phyloP scores from a whole-genome alignment of 805 yeast species.

The Yamadazyma tumulicola region DNA sequence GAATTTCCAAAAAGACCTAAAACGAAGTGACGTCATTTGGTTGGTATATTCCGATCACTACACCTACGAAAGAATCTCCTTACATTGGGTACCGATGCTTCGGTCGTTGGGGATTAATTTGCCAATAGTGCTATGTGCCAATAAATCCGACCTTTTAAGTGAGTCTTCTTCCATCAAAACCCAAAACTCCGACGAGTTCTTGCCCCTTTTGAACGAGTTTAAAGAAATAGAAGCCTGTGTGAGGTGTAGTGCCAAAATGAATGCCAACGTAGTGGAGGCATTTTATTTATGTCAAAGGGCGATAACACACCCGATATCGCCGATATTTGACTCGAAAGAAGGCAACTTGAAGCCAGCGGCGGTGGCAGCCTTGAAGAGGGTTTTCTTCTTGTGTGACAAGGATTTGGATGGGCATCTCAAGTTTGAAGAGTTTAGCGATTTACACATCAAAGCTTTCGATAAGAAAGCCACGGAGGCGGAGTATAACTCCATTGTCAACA shows the following conservation, averaged over 20 bases:
- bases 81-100: constrained; percentile 93
- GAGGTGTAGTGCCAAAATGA: constrained; percentile 80
- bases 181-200: constrained; percentile 67
- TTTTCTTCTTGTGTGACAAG: constrained; percentile 80
- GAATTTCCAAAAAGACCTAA: constrained; percentile 64
- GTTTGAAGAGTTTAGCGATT: constrained; percentile 61
- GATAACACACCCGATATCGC: constrained; percentile 88
- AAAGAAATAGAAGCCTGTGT: constrained; percentile 93
- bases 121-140: constrained; percentile 89
- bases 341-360: constrained; percentile 79
- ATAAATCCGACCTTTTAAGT: constrained; percentile 57
- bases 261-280: constrained; percentile 83
- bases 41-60: constrained; percentile 92
- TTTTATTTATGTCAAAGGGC: constrained; percentile 93
- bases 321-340: constrained; percentile 88
- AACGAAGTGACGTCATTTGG: constrained; percentile 89
- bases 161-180: constrained; percentile 42
- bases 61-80: constrained; percentile 85
- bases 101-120: constrained; percentile 90
- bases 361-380: constrained; percentile 67
- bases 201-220: constrained; percentile 82
- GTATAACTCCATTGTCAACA: constrained; percentile 34
- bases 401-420: constrained; percentile 86
- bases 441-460: constrained; percentile 76
- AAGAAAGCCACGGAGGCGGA: constrained; percentile 35